Percentiles rank a stretch among this genome's conserved stretches.
These are phyloP conservation scores for Auricularia heimuer DNA, from an alignment of 768 basidiomycete species.

Conservation along the genomic window DNA sequence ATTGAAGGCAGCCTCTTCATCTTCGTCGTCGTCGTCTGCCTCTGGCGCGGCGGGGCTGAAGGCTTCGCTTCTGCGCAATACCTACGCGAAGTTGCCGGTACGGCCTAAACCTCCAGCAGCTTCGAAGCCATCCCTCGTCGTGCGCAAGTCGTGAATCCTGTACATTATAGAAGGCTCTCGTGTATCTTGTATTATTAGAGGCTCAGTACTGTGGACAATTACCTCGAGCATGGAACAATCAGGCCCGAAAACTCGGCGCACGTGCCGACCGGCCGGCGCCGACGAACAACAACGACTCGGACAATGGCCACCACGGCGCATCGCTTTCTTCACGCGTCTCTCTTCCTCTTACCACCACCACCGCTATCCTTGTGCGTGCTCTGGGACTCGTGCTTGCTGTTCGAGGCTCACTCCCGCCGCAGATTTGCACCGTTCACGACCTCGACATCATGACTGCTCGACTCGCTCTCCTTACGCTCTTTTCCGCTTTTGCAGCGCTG, in stretches of 20 bases:
- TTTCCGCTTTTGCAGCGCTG: neutral
- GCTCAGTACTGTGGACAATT: neutral
- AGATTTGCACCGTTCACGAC: neutral
- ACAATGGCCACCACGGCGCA: too few relatives aligned
- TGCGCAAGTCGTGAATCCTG: conserved; percentile 2
- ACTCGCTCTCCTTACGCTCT: neutral
- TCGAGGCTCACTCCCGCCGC: too few relatives aligned
- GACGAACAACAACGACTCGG: too few relatives aligned
- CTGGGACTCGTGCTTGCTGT: too few relatives aligned
- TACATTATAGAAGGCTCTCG: too few relatives aligned
- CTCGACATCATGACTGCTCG: neutral
- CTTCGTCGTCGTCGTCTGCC: neutral
- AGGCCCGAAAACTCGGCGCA: too few relatives aligned
- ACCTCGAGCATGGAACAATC: too few relatives aligned
- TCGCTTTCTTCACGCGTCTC: too few relatives aligned
- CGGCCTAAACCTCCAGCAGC: neutral
- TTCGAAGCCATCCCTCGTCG: conserved; percentile 2
- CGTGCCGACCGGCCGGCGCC: too few relatives aligned
- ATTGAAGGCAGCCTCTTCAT: too few relatives aligned
- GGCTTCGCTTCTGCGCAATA: conserved; percentile 7
- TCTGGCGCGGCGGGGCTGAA: conserved; percentile 4
- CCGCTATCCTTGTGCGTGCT: too few relatives aligned
- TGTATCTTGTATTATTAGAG: conserved; percentile 1
- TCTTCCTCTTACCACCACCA: too few relatives aligned
- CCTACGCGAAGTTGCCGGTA: neutral